These are phyloP conservation scores for Globisporangium rhizosaccharum DNA, from an alignment of 352 stramenopile species.

Conservation along the genomic window DNA sequence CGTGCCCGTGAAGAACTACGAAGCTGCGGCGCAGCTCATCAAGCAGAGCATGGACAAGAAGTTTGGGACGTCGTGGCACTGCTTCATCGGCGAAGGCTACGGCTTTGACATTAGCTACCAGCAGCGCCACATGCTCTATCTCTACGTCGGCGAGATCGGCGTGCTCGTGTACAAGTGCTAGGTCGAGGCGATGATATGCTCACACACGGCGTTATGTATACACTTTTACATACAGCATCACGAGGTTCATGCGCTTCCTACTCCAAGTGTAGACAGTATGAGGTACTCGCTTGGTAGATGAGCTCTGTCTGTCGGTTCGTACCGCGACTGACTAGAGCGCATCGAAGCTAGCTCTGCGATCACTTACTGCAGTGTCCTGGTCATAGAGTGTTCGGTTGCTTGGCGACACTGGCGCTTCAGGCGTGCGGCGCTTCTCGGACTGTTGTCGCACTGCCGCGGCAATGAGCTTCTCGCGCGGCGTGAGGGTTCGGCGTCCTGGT, in stretches of 20 bases:
- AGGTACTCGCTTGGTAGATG: too few relatives aligned
- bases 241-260: too few relatives aligned
- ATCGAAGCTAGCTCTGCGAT: too few relatives aligned
- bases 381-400: too few relatives aligned
- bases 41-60: constrained; percentile 98
- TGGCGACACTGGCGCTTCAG: not conserved
- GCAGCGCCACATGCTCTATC: constrained; percentile 93
- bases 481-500: constrained; percentile 4
- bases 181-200: too few relatives aligned
- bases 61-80: constrained; percentile 95
- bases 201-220: too few relatives aligned
- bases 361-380: too few relatives aligned
- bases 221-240: too few relatives aligned
- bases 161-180: constrained; percentile 96
- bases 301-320: too few relatives aligned
- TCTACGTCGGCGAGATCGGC: constrained; percentile 92
- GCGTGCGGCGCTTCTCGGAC: not conserved
- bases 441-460: not conserved
- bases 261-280: too few relatives aligned
- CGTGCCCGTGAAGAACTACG: constrained; percentile 91
- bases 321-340: too few relatives aligned
- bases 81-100: constrained; percentile 94
- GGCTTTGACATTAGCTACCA: constrained; percentile 96
- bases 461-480: constrained; percentile 21
- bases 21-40: constrained; percentile 89